Conservation (phyloP, 2,329 filamentous ascomycete species). For the Triangularia setosa region DNA sequence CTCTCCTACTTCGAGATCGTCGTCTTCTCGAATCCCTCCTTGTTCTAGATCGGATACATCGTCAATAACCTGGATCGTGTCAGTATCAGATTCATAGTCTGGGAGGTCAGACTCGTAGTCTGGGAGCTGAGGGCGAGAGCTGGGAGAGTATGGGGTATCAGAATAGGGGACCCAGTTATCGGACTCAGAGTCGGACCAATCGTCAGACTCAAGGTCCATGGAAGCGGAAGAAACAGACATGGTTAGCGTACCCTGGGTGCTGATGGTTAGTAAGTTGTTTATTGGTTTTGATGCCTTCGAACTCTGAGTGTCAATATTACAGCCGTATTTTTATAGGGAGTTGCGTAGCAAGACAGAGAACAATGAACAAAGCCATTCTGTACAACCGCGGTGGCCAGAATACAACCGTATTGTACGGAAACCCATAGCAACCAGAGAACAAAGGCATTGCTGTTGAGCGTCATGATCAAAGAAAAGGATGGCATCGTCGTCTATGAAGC, state of each 20-base stretch:
- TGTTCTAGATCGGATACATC: not conserved
- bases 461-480: not conserved
- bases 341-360: not conserved
- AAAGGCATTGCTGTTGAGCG: not conserved
- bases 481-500: not conserved
- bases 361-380: not conserved
- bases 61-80: not conserved
- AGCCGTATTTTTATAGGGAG: not conserved
- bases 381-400: not conserved
- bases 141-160: not conserved
- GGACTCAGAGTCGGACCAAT: not conserved
- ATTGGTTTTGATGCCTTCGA: not conserved
- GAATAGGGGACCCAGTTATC: no score
- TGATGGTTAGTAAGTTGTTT: not conserved
- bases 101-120: not conserved
- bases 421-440: not conserved
- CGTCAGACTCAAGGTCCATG: not conserved
- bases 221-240: not conserved
- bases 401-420: not conserved
- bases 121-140: not conserved
- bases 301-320: not conserved
- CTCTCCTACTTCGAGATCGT: not conserved
- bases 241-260: not conserved
- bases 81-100: not conserved
- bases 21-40: not conserved